Base-by-base conservation (phyloP, 305 asterid genomes). In the Solanum hybrid region DNA sequence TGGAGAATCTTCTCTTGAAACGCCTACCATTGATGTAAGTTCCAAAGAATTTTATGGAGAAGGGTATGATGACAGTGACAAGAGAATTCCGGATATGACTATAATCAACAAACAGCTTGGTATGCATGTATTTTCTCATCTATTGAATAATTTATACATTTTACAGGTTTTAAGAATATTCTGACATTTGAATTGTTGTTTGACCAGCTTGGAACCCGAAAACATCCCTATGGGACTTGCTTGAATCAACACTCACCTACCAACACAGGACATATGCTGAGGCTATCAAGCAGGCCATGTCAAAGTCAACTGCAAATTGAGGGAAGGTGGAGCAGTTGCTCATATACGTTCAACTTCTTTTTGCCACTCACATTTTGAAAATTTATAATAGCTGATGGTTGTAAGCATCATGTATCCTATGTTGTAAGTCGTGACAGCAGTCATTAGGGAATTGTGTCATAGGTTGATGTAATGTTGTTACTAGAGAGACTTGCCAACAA, bases 51-150 rank as follows among this genome's bases (percentile, higher is more conserved):
- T 96, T 84, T 96, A 96, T 35, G 98, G 98, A 11, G 98, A 94
- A 92, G 98, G 98, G 73, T 96, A 96, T 76, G 98, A 96, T 90
- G 98, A 96, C 90, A 96, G 98, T 89, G 98, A 96, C 92, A 96
- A 95, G 92, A 92, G 98, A 90, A 96, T 96, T 89, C 98, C 98
- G 6, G 98, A 96, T 91, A 96, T 96, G 98, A 95, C 98, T 87
- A 95, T 95, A 91, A 96, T 96, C 92, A 96, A 96, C 96, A 91
- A 86, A 91, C 98, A 95, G 90, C 98, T 96, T n/a, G 98, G 98
- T 96, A 95, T 90, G 31, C 77, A 46, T 76, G 81, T 64, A 22
- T 86, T 90, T 29, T 51, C 8, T 84, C 42, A 51, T 84, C 7
- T 51, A 84, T 20, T 20, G 42, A 31, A 29, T 51, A 77, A 73